Evolutionary conservation across 768 basidiomycete species (phyloP).

Genomic region (Daedaleopsis sinensis): DNA sequence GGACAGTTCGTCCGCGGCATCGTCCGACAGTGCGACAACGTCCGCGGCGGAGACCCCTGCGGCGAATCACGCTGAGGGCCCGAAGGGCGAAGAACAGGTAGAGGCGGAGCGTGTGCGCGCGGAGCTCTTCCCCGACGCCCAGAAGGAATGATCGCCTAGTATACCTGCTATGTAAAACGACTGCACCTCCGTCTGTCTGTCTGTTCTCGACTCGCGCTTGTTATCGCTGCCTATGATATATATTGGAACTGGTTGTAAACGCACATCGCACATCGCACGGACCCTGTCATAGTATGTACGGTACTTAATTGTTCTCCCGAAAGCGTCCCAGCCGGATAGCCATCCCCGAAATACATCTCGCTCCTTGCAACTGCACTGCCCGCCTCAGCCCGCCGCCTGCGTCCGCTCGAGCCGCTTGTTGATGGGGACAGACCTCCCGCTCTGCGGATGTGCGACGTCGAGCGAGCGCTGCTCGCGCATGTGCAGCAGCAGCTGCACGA

Average conservation of each 20-base stretch:
- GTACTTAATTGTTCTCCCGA: too few relatives aligned
- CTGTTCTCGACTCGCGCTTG: neutral
- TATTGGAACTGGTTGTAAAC: constrained; percentile 11
- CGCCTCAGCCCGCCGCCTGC: constrained; percentile 44
- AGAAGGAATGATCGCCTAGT: constrained; percentile 1
- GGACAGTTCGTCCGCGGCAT: neutral
- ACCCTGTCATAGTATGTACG: constrained; percentile 3
- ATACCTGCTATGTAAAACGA: too few relatives aligned
- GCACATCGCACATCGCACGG: constrained; percentile 1
- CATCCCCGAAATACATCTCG: too few relatives aligned
- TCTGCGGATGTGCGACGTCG: constrained; percentile 55
- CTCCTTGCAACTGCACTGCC: too few relatives aligned
- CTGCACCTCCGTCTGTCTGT: neutral
- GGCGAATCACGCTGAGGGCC: constrained; percentile 26
- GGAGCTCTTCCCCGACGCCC: constrained; percentile 38
- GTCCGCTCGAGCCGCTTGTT: constrained; percentile 78
- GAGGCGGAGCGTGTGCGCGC: constrained; percentile 40
- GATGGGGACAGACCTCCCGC: constrained; percentile 54
- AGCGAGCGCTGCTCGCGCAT: constrained; percentile 70
- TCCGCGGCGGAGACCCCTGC: neutral
- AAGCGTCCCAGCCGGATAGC: neutral
- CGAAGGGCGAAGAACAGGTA: constrained; percentile 34
- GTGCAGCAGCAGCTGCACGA: constrained; percentile 57
- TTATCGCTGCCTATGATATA: constrained; percentile 2
- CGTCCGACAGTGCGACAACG: neutral